phyloP scores from a whole-genome alignment of 805 yeast genomes.

The Myxozyma sirexii region DNA sequence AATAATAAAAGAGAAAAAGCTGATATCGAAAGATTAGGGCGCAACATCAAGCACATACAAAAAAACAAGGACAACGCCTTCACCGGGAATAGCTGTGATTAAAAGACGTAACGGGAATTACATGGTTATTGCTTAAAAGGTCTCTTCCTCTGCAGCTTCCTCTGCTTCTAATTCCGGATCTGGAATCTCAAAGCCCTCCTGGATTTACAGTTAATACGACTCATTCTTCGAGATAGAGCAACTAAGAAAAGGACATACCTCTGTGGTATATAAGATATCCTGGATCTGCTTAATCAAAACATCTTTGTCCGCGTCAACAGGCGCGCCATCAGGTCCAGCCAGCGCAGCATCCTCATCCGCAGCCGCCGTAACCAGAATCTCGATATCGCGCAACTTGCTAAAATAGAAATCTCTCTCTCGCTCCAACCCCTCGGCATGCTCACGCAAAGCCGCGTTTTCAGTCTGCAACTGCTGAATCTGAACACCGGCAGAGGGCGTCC shows the following conservation, averaged over 20 bases:
- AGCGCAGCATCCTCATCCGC: conserved; percentile 54
- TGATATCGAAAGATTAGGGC: too few species aligned
- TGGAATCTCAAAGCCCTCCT: conserved; percentile 68
- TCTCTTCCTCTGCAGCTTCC: conserved; percentile 30
- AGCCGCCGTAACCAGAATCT: conserved; percentile 70
- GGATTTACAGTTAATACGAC: neutral
- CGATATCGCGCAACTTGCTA: conserved; percentile 85
- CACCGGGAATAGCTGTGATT: neutral
- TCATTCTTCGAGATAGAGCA: neutral
- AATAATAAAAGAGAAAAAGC: too few species aligned
- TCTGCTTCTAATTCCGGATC: conserved; percentile 45
- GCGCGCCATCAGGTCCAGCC: conserved; percentile 61
- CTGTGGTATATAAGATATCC: conserved; percentile 70
- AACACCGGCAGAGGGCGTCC: conserved; percentile 25
- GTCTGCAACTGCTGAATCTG: conserved; percentile 44
- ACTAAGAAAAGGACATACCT: conserved; percentile 36
- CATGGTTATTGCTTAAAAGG: conserved; percentile 3
- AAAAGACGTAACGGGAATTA: neutral
- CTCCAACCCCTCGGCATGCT: conserved; percentile 63
- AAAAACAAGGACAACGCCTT: neutral
- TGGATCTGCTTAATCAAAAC: conserved; percentile 58
- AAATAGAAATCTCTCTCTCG: conserved; percentile 90
- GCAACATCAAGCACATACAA: neutral
- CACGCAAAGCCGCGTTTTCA: conserved; percentile 60
- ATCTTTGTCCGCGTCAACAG: conserved; percentile 25